Evolutionary conservation across 164 flowering plant species (phyloP), one percentile per base, ranked within the genome.

Genomic region (Brasenia schreberi): DNA sequence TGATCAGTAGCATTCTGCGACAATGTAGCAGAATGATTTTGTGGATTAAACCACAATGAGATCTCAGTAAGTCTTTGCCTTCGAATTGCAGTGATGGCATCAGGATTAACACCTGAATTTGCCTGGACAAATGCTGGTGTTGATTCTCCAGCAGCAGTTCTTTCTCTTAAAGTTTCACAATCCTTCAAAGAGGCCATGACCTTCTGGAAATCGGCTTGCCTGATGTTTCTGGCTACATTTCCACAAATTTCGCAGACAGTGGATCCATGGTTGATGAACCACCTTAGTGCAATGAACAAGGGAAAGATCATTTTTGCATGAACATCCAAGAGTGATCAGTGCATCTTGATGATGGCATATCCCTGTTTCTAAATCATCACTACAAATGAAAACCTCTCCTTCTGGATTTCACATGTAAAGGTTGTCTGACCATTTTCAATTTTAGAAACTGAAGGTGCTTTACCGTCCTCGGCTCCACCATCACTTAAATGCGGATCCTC

Each of bases 181-280:
- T 93, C 98, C 77, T 82, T 88, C 64, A 93, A 73, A 59, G 92
- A 79, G 72, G 72, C 70, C 68, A 87, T 62, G 65, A 93, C 84
- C 79, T 86, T 90, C 42, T 84, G 85, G 56, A 84, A 81, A 72
- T 93, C 97, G 14, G 79, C 62, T 43, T 64, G 66, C 69, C 81
- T 79, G n/a, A 93, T 76, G 77, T 87, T 90, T 73, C 80, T 81
- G 0, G 98, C 88, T 69, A 78, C 70, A 67, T 72, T 71, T 19
- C 94, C 92, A 70, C 98, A 93, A 59, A 93, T 88, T 79, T 93
- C 98, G 76, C 98, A 93, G 42, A 85, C 74, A 63, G 92, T 88
- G n/a, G 96, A 90, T 67, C 98, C 96, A 79, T 88, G 93, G 72
- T 77, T 93, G 53, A 93, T 70, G 77, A 93, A 93, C 98, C 98